Evolutionary conservation across 1,284 basidiomycete species (phyloP), one percentile per base, ranked within the genome.

Genomic region (Ceratobasidium sp.): DNA sequence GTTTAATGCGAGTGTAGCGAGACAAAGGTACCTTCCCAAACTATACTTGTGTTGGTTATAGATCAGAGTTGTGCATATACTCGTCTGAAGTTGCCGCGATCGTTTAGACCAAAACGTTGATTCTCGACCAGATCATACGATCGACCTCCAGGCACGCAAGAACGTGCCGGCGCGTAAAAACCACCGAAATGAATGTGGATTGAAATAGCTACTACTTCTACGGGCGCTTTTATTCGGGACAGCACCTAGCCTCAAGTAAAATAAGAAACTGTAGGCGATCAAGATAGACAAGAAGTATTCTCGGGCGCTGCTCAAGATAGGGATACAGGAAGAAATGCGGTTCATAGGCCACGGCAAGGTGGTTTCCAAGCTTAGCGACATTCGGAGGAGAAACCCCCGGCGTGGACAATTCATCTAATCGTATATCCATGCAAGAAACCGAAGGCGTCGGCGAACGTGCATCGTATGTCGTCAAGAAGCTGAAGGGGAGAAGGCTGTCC

Each of bases 311-410:
- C 58, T 40, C 6, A 4, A 20, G 9, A 40, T 61, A 10, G 20
- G 26, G 46, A 49, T 49, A 18, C 46, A 61, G n/a, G 49, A 67
- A 15, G 44, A 9, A 42, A 42, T 42, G 28, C 18, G 20, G 49
- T 55, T 53, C 67, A 10, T 33, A 39, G 5, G 13, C 51, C n/a
- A 68, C 23, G 73, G 73, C 49, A 67, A 49, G 61, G 72, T 26
- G 73, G 28, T 53, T 42, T 67, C 9, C 33, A 67, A 58, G 49
- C 33, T 15, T 49, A 42, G 42, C 51, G 39, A 46, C 55, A 55
- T 18, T 67, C 73, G 61, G 63, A 58, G 51, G n/a, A 67, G 63
- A 67, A 53, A 40, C 7, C 42, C n/a, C 73, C 63, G 73, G 73
- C 63, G 63, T 77, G 73, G 73, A 67, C 53, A 49, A 56, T n/a